Evolutionary conservation across 2,329 filamentous ascomycete genomes (phyloP), one percentile per base, ranked within the genome.

Genomic region (Arthrobotrys sphaeroides): DNA sequence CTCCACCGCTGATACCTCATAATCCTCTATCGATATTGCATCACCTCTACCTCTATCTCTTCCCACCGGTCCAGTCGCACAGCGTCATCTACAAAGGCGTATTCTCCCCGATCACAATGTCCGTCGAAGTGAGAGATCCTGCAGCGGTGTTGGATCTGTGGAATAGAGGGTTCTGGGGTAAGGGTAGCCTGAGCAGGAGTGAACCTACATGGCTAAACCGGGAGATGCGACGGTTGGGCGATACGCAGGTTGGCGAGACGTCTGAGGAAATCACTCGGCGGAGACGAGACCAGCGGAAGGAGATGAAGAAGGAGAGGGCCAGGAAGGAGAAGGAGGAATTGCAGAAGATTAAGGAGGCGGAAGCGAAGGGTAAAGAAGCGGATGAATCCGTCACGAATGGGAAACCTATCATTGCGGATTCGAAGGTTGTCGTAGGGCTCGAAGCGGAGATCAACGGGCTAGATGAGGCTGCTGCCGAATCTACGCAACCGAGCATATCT

Each of bases 111-210:
- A 88, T 90, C 68, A 96, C 93, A 2, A 88, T 90, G 28, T 95
- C 93, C 0, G 87, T 99, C 13, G 92, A 97, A 81, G 86, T 99
- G 68, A 92, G 89, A 16, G 90, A 97, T 81, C 85, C 89, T 24
- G 85, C 86, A 66, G 90, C 92, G 2, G 90, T 96, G 77, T 87
- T 91, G 65, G 92, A 90, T 0, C 83, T 99, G 22, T 99, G 96
- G 95, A 92, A 97, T 83, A 92, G 96, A 84, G 95, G 95, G 3
- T 99, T 99, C 83, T 99, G 94, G 83, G 96, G 96, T 53, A 97
- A 97, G 83, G 95, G 95, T 47, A 94, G 86, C 79, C 85, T 98
- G 72, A 97, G 94, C 84, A 89, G 96, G 79, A 97, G 94, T 85
- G 94, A 99, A 82, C 94, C 94, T 2, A 95, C 90, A 79, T 99